A percentile compares a stretch with the other conserved stretches of the same genome.
These are phyloP conservation scores for Lojkania enalia DNA, from an alignment of 2,329 filamentous ascomycete species.

Conservation along the genomic window DNA sequence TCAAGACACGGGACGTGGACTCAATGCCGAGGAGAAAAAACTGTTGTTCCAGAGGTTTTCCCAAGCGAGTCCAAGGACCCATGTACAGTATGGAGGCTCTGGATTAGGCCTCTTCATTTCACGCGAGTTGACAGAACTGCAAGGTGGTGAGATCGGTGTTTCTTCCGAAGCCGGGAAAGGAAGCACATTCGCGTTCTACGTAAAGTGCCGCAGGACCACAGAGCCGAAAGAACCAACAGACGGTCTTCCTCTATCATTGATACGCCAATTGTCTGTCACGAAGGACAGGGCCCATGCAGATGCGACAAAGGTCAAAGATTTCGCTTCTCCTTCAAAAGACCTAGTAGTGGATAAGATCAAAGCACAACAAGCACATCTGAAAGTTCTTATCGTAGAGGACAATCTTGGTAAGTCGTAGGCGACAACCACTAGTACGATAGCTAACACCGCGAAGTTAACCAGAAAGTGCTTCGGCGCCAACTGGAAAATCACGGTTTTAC, in stretches of 20 bases:
- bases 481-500: slow-evolving; percentile 53
- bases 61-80: slow-evolving; percentile 74
- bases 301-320: slow-evolving; percentile 40
- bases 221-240: slow-evolving; percentile 40
- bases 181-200: slow-evolving; percentile 76
- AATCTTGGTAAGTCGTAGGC: slow-evolving; percentile 35
- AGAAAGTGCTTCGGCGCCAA: slow-evolving; percentile 55
- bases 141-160: slow-evolving; percentile 79
- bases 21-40: slow-evolving; percentile 72
- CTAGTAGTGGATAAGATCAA: slow-evolving; percentile 13
- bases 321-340: slow-evolving; percentile 28
- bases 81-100: slow-evolving; percentile 77
- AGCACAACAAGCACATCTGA: slow-evolving; percentile 25
- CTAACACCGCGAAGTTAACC: slow-evolving; percentile 47
- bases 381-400: slow-evolving; percentile 50
- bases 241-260: slow-evolving; percentile 27
- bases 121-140: slow-evolving; percentile 75
- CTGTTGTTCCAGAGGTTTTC: slow-evolving; percentile 78
- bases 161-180: slow-evolving; percentile 67
- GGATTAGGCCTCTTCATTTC: slow-evolving; percentile 81
- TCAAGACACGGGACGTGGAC: slow-evolving; percentile 74
- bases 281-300: slow-evolving; percentile 26
- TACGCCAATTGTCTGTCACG: slow-evolving; percentile 35
- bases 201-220: slow-evolving; percentile 65
- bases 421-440: neutral